Conservation (phyloP, 1,139 yeast species). For the Pichia sp. region DNA sequence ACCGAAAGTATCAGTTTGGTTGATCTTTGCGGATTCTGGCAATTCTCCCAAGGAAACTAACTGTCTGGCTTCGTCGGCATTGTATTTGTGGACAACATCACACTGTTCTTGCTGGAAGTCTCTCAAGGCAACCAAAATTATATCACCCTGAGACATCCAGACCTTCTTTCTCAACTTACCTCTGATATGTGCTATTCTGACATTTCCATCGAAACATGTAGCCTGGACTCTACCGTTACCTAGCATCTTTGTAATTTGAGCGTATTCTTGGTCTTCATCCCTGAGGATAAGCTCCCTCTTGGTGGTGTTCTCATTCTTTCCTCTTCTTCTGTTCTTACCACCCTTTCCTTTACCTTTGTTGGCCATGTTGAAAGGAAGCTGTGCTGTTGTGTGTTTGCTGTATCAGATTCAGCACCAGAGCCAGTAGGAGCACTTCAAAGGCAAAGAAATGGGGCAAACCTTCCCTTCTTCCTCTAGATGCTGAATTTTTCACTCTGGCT, state of each 20-base stretch:
- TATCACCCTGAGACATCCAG: slow-evolving; percentile 99
- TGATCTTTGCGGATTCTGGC: slow-evolving; percentile 94
- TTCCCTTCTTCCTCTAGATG: not conserved
- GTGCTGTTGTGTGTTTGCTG: not conserved
- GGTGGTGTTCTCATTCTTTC: slow-evolving; percentile 92
- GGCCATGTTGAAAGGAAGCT: slow-evolving; percentile 23
- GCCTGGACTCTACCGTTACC: slow-evolving; percentile 98
- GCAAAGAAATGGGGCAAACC: not conserved
- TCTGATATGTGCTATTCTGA: slow-evolving; percentile 96
- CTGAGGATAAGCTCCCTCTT: slow-evolving; percentile 89
- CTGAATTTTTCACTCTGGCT: not conserved
- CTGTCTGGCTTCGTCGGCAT: slow-evolving; percentile 97
- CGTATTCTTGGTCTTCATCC: slow-evolving; percentile 98
- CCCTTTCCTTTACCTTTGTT: slow-evolving; percentile 40
- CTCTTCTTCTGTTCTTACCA: slow-evolving; percentile 94
- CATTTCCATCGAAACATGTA: slow-evolving; percentile 86
- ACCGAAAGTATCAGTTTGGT: slow-evolving; percentile 96
- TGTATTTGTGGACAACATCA: slow-evolving; percentile 95
- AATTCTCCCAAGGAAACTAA: slow-evolving; percentile 94
- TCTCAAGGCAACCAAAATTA: slow-evolving; percentile 89
- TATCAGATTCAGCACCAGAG: not conserved
- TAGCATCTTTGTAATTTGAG: slow-evolving; percentile 96
- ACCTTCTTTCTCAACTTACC: slow-evolving; percentile 99
- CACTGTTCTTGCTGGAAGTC: slow-evolving; percentile 98
- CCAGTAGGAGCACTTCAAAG: not conserved